These are phyloP conservation scores for Alternaria triticimaculans DNA, from an alignment of 2,329 filamentous ascomycete genomes.

Conservation along the genomic window DNA sequence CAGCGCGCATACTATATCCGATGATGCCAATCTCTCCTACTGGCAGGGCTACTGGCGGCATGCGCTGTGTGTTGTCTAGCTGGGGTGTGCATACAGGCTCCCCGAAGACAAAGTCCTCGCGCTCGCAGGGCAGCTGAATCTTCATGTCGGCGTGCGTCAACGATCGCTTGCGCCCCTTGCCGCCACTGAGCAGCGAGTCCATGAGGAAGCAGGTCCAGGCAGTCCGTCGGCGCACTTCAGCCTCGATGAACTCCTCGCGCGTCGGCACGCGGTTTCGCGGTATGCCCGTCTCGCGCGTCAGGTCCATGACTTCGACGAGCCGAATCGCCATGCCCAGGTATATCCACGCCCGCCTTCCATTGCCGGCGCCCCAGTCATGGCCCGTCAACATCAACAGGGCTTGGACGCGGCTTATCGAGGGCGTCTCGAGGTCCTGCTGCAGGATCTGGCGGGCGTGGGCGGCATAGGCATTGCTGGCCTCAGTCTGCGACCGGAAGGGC, in stretches of 20 bases:
- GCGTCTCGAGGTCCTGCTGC: conserved; percentile 50
- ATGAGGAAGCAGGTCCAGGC: conserved; percentile 54
- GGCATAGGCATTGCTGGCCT: conserved; percentile 52
- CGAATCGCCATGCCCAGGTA: conserved; percentile 52
- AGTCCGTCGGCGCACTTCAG: conserved; percentile 49
- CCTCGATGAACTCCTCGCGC: conserved; percentile 50
- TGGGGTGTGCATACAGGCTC: conserved; percentile 46
- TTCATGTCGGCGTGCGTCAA: conserved; percentile 45
- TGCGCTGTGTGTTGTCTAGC: conserved; percentile 40
- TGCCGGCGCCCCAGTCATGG: conserved; percentile 57
- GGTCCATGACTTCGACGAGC: conserved; percentile 50
- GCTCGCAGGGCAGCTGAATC: conserved; percentile 50
- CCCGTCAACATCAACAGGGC: conserved; percentile 53
- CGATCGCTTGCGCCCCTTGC: conserved; percentile 49
- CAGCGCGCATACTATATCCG: conserved; percentile 48
- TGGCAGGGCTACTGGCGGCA: conserved; percentile 36
- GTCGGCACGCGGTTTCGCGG: conserved; percentile 42
- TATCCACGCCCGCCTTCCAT: conserved; percentile 50
- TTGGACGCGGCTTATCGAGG: conserved; percentile 49
- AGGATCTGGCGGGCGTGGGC: conserved; percentile 50
- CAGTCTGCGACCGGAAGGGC: conserved; percentile 46
- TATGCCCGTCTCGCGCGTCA: conserved; percentile 45
- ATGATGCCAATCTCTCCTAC: conserved; percentile 49
- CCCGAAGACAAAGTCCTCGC: conserved; percentile 49
- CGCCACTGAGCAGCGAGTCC: conserved; percentile 51